These are phyloP conservation scores for Phragmites australis DNA, from an alignment of 176 grass and related monocot genomes.

Conservation along the genomic window DNA sequence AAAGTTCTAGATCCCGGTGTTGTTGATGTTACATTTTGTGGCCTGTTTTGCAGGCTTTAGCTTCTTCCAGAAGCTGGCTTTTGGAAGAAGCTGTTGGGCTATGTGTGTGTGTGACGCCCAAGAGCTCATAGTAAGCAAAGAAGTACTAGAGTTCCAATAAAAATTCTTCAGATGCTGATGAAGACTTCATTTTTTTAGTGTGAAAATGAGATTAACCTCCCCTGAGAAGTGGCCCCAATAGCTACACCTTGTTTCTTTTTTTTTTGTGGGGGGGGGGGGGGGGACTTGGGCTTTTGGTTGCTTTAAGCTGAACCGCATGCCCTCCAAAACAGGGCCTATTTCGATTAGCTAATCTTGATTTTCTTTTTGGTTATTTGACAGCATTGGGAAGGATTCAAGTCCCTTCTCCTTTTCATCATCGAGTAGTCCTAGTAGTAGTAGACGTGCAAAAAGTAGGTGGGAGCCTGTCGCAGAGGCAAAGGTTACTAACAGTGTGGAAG, in stretches of 20 bases:
- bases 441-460: constrained; percentile 81
- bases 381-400: constrained; percentile 51
- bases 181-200: not conserved
- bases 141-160: too few species aligned
- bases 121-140: too few species aligned
- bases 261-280: too few species aligned
- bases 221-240: not conserved
- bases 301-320: not conserved
- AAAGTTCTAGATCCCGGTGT: not conserved
- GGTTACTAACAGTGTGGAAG: constrained; percentile 46
- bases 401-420: constrained; percentile 47
- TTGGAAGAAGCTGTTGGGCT: not conserved
- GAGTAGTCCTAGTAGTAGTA: constrained; percentile 53
- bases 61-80: not conserved
- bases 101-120: too few species aligned
- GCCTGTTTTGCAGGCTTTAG: not conserved
- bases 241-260: not conserved
- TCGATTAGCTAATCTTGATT: constrained; percentile 16
- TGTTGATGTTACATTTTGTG: not conserved
- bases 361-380: constrained; percentile 48
- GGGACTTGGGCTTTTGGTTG: not conserved
- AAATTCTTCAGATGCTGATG: not conserved
- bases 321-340: not conserved
- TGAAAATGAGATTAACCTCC: not conserved
- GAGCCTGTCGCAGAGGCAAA: constrained; percentile 68